A percentile compares a stretch with the other conserved stretches of the same genome.
These are phyloP conservation scores for Russula emetica DNA, from an alignment of 768 basidiomycete genomes.

Conservation along the genomic window DNA sequence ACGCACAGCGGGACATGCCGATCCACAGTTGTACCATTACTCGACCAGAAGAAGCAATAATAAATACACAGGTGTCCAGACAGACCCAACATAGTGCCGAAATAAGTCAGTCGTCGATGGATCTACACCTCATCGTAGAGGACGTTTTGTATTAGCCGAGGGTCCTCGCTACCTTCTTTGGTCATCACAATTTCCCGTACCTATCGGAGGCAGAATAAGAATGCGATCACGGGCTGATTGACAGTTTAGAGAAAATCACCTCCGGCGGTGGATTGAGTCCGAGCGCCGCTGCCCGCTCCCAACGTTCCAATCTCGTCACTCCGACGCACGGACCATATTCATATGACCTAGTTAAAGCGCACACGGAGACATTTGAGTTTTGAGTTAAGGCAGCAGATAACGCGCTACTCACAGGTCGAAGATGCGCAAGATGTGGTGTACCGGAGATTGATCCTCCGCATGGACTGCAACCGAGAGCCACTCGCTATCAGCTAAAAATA, in stretches of 20 bases:
- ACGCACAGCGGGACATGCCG: neutral
- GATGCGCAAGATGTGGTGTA: slow-evolving; percentile 70
- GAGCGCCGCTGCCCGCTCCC: slow-evolving; percentile 76
- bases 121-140: slow-evolving; percentile 26
- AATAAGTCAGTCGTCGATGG: neutral
- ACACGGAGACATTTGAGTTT: slow-evolving; percentile 14
- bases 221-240: too few relatives aligned
- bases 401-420: slow-evolving; percentile 60
- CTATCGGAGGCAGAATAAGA: neutral
- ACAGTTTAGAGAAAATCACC: slow-evolving; percentile 41
- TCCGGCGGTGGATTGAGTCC: slow-evolving; percentile 78
- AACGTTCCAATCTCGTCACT: slow-evolving; percentile 76
- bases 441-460: slow-evolving; percentile 51
- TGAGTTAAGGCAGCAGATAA: neutral
- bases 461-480: slow-evolving; percentile 49
- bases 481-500: neutral
- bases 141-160: slow-evolving; percentile 16
- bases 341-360: slow-evolving; percentile 48
- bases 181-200: slow-evolving; percentile 22
- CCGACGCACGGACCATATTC: slow-evolving; percentile 81
- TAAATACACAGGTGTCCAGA: neutral
- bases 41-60: neutral
- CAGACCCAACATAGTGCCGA: neutral
- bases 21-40: neutral
- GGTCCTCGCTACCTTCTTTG: slow-evolving; percentile 23